These are phyloP conservation scores for Ilex asprella DNA, from an alignment of 257 asterid genomes.

Conservation along the genomic window DNA sequence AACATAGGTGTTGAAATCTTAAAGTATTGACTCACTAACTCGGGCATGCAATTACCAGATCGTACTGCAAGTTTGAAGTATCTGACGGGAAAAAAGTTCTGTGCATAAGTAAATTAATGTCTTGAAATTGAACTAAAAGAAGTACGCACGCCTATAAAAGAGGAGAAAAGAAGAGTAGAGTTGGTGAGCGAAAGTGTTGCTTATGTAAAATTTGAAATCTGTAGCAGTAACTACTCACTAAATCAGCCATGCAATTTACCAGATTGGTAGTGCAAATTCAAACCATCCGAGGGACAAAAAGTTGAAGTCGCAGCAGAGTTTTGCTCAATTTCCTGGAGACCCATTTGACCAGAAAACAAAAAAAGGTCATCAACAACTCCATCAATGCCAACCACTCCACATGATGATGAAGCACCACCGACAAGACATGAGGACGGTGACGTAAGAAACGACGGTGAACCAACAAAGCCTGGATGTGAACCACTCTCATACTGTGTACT, in stretches of 20 bases:
- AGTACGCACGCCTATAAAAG: neutral
- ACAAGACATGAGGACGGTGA: constrained; percentile 7
- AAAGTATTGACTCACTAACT: no score
- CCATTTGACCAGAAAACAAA: constrained; percentile 20
- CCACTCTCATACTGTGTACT: constrained; percentile 17
- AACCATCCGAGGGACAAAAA: constrained; percentile 21
- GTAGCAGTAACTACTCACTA: neutral
- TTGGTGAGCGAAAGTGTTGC: no score
- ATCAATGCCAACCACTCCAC: constrained; percentile 13
- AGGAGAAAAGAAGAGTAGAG: neutral
- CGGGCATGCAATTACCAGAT: no score
- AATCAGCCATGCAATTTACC: constrained; percentile 15
- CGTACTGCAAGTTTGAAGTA: no score
- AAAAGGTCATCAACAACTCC: constrained; percentile 13
- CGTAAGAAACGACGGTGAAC: neutral
- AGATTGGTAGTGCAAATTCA: constrained; percentile 26
- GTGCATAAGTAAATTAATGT: no score
- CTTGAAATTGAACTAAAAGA: no score
- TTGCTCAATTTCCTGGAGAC: constrained; percentile 28
- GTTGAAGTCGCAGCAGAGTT: constrained; percentile 16
- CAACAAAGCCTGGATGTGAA: neutral
- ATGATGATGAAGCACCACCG: constrained; percentile 30
- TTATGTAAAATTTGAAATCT: neutral
- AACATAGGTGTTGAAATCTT: no score
- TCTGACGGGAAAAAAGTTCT: no score